Conservation (phyloP, 768 basidiomycete genomes). For the Dioszegia aurantiaca region DNA sequence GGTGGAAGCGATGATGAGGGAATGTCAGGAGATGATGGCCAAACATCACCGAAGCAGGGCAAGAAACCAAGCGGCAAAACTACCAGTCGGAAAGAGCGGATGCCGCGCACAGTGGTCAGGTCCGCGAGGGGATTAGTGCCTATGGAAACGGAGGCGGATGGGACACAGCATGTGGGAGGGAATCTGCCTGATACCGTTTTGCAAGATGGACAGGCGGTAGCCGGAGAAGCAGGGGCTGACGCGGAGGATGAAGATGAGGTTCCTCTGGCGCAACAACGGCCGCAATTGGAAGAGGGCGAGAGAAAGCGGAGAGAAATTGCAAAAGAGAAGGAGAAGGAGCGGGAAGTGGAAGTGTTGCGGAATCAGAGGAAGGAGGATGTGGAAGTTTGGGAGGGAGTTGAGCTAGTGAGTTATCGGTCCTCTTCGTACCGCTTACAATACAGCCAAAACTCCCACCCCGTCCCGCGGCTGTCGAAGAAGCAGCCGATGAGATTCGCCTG, state of each 20-base stretch:
- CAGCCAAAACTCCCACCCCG: slow-evolving; percentile 61
- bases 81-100: slow-evolving; percentile 34
- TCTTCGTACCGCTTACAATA: not conserved
- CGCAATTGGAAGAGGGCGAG: slow-evolving; percentile 41
- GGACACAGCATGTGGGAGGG: slow-evolving; percentile 72
- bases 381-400: slow-evolving; percentile 49
- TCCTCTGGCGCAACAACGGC: slow-evolving; percentile 57
- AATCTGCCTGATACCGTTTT: slow-evolving; percentile 19
- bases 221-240: slow-evolving; percentile 13
- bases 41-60: slow-evolving; percentile 19
- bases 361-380: slow-evolving; percentile 68
- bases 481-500: slow-evolving; percentile 76
- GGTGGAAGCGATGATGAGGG: slow-evolving; percentile 3
- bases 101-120: slow-evolving; percentile 39
- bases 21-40: slow-evolving; percentile 6
- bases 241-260: slow-evolving; percentile 58
- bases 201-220: slow-evolving; percentile 13
- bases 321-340: slow-evolving; percentile 43
- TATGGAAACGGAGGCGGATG: slow-evolving; percentile 53
- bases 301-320: slow-evolving; percentile 34
- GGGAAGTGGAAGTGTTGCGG: slow-evolving; percentile 43
- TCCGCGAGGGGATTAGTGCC: slow-evolving; percentile 37
- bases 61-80: slow-evolving; percentile 35
- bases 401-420: slow-evolving; percentile 39
- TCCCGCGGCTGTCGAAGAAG: slow-evolving; percentile 73